phyloP scores from a whole-genome alignment of 148 eudicot genomes.

The Beta vulgaris region DNA sequence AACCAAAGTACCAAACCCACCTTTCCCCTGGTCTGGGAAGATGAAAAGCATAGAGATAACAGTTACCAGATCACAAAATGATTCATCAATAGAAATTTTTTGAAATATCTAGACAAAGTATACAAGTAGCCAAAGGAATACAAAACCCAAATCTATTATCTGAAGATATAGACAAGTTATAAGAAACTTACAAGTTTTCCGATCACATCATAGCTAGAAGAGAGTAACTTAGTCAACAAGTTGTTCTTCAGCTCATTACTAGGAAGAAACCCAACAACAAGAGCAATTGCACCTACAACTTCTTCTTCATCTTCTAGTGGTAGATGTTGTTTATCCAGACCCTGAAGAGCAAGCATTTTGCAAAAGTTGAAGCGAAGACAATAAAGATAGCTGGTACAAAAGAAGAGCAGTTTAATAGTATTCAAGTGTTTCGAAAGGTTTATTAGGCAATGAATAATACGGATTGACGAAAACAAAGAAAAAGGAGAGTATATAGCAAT shows the following conservation, averaged over 20 bases:
- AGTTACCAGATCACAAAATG: too few relatives aligned
- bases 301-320: constrained; percentile 86
- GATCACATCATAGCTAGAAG: constrained; percentile 70
- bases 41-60: too few relatives aligned
- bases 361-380: constrained; percentile 4
- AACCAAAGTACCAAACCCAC: too few relatives aligned
- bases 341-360: constrained; percentile 37
- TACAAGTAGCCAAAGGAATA: background rate
- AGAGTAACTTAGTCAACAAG: constrained; percentile 65
- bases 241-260: constrained; percentile 68
- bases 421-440: background rate
- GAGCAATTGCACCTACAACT: constrained; percentile 71
- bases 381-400: background rate
- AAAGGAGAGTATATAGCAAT: too few relatives aligned
- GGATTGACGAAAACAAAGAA: background rate
- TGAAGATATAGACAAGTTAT: background rate
- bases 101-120: background rate
- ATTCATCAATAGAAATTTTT: too few relatives aligned
- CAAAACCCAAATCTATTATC: background rate
- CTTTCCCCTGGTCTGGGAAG: too few relatives aligned
- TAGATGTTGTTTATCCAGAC: constrained; percentile 63
- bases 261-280: constrained; percentile 58
- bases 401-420: constrained; percentile 1
- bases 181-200: constrained; percentile 74
- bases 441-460: background rate